Base-by-base conservation (phyloP, 139 green algal species). In the Marvania coccoides region DNA sequence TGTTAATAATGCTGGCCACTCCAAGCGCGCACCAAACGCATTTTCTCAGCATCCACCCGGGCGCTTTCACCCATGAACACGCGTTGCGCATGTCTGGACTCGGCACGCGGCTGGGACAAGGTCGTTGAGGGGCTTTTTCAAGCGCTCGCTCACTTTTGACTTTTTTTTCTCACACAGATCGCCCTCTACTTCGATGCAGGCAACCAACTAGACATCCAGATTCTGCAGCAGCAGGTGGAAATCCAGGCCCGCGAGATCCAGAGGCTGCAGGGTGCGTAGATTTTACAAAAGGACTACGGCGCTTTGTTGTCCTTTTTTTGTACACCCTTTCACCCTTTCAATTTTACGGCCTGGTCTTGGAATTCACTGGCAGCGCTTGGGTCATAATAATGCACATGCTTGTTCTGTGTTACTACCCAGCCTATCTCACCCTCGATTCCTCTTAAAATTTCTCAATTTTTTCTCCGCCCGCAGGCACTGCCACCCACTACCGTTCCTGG, bases 401-500 rank as follows among this genome's bases (percentile, higher is more conserved):
- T n/a, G n/a, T n/a, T n/a, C n/a, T n/a, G n/a, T n/a, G n/a, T n/a
- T n/a, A n/a, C n/a, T n/a, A n/a, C n/a, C n/a, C n/a, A n/a, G n/a
- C n/a, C n/a, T n/a, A n/a, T n/a, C n/a, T n/a, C n/a, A n/a, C n/a
- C n/a, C n/a, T n/a, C n/a, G n/a, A n/a, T n/a, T 9, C 38, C 10
- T n/a, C 10, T 12, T 12, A 46, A 46, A n/a, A 46, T 12, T n/a
- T 12, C 38, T 46, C 5, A 15, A 15, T 61, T 7, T 19, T 48
- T 15, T 5, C 24, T 28, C 9, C 10, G 5, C 9, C 3, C 33
- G 70, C 70, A 77, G 70, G 64, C 55, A 78, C 71, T 19, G 40
- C 79, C 36, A 33, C 57, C 19, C 74, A 83, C 57, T 84, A 81
- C 51, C 59, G 73, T 34, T 46, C 59, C 28, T 82, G 73, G 69